A percentile compares a stretch with the other conserved stretches of the same genome.
phyloP scores from a whole-genome alignment of 345 rosid genomes.

The Acer campestre region DNA sequence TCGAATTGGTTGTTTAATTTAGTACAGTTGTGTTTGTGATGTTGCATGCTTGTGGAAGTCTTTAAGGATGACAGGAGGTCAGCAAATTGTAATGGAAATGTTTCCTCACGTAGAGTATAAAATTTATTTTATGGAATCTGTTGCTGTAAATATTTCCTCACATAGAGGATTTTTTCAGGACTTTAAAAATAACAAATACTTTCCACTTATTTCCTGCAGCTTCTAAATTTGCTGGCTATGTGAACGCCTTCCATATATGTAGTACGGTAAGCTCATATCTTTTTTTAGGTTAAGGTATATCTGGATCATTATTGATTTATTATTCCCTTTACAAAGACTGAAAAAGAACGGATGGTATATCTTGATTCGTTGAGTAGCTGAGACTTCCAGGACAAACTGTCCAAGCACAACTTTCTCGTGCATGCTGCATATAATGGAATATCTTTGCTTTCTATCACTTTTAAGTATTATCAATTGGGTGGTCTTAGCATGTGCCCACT shows the following conservation, averaged over 20 bases:
- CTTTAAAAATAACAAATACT: constrained; percentile 8
- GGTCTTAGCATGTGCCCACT: no score
- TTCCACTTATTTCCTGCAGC: constrained; percentile 47
- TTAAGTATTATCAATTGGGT: no score
- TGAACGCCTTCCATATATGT: constrained; percentile 70
- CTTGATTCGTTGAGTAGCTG: background rate
- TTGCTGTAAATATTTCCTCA: background rate
- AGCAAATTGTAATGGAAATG: background rate
- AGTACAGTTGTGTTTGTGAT: background rate
- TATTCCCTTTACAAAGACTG: background rate
- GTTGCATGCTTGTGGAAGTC: background rate
- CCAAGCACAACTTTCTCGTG: background rate
- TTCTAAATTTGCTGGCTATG: constrained; percentile 94
- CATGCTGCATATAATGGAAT: background rate
- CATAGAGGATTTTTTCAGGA: background rate
- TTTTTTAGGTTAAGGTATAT: background rate
- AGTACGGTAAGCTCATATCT: constrained; percentile 66
- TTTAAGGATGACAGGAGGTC: background rate
- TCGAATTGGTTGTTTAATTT: background rate
- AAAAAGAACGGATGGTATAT: background rate
- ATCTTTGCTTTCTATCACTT: no score
- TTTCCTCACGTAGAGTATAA: background rate
- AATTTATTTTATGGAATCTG: constrained; percentile 1
- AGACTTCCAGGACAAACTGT: background rate
- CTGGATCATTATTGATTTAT: background rate